phyloP scores from a whole-genome alignment of 2,329 filamentous ascomycete species.

The Penicillium sp. region DNA sequence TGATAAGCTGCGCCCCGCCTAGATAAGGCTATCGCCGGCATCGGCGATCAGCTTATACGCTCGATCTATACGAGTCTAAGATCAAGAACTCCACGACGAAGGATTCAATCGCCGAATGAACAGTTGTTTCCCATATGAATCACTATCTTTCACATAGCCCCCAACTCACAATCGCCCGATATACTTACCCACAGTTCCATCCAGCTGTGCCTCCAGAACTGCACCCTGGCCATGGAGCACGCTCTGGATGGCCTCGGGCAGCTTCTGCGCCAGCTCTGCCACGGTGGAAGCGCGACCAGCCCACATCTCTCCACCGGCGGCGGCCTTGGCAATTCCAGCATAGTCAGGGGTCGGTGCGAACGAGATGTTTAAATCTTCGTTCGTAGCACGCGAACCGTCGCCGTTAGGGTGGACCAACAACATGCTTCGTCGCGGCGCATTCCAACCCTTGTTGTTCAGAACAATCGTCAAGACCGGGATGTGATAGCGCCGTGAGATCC shows the following conservation, averaged over 20 bases:
- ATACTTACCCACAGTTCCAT: slow-evolving; percentile 57
- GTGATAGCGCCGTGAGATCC: slow-evolving; percentile 64
- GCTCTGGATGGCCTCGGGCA: slow-evolving; percentile 58
- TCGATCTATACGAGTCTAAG: too few relatives aligned
- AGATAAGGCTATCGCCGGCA: slow-evolving; percentile 39
- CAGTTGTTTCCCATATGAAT: too few relatives aligned
- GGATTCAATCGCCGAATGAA: too few relatives aligned
- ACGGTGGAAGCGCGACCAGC: slow-evolving; percentile 58
- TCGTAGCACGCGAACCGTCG: slow-evolving; percentile 58
- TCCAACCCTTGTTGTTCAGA: slow-evolving; percentile 70
- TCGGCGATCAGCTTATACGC: slow-evolving; percentile 27
- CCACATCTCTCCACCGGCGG: slow-evolving; percentile 61
- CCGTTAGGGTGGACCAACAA: slow-evolving; percentile 65
- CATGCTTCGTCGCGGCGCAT: slow-evolving; percentile 61
- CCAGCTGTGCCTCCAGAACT: slow-evolving; percentile 60
- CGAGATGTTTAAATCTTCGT: slow-evolving; percentile 64
- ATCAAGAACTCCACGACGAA: too few relatives aligned
- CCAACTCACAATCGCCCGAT: too few relatives aligned
- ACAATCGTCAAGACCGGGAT: slow-evolving; percentile 66
- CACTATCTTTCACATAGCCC: too few relatives aligned
- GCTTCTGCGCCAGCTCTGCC: slow-evolving; percentile 52
- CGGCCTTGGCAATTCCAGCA: slow-evolving; percentile 64
- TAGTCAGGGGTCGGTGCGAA: slow-evolving; percentile 67
- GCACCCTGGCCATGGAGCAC: slow-evolving; percentile 58
- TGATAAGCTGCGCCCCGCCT: slow-evolving; percentile 27